Evolutionary conservation across 1,284 basidiomycete species (phyloP).

Genomic region (Sporisorium exsertum): DNA sequence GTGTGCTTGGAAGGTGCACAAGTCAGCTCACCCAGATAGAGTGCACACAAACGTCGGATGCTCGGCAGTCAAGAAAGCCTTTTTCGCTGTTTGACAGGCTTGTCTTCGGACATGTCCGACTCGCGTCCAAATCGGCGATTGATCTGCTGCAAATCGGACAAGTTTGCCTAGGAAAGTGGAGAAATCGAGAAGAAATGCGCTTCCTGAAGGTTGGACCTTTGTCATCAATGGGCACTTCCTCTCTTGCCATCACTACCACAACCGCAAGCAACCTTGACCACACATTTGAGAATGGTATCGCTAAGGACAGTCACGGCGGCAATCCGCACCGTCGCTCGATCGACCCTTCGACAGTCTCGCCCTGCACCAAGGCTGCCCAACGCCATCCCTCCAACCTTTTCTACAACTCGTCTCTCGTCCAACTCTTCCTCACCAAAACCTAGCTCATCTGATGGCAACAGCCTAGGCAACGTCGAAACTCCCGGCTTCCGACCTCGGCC

Average conservation of each 20-base stretch:
- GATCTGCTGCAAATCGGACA: not conserved
- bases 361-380: not conserved
- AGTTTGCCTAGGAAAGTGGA: slow-evolving; percentile 23
- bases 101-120: slow-evolving; percentile 18
- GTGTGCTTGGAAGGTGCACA: not conserved
- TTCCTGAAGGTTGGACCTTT: not conserved
- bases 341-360: not conserved
- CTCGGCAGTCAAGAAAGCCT: slow-evolving; percentile 21
- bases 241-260: not conserved
- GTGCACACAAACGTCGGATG: slow-evolving; percentile 12
- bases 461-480: slow-evolving; percentile 39
- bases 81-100: not conserved
- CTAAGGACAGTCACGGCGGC: slow-evolving; percentile 13
- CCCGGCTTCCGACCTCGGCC: slow-evolving; percentile 33
- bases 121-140: slow-evolving; percentile 14
- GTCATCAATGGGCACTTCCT: not conserved
- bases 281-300: slow-evolving; percentile 8
- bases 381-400: not conserved
- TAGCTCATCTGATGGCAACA: not conserved
- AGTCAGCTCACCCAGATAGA: not conserved
- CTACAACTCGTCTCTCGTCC: not conserved
- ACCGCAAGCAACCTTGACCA: not conserved
- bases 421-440: slow-evolving; percentile 10
- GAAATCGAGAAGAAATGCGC: slow-evolving; percentile 10
- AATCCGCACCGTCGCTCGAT: slow-evolving; percentile 3